Conservation (phyloP, 305 asterid genomes). For the Fraxinus nigra region DNA sequence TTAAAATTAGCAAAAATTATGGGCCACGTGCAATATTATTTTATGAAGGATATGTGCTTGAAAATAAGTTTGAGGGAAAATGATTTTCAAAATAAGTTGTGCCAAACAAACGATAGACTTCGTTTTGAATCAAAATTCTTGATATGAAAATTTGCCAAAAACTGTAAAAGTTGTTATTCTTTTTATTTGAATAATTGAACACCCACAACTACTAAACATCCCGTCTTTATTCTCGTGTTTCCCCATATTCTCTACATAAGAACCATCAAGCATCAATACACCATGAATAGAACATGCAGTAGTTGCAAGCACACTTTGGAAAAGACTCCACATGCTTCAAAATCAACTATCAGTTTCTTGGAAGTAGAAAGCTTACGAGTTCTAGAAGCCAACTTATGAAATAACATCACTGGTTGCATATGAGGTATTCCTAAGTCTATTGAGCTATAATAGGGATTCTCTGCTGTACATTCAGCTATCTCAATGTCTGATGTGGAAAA, state of each 20-base stretch:
- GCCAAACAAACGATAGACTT: background rate
- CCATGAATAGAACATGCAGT: background rate
- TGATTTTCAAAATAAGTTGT: background rate
- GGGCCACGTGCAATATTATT: background rate
- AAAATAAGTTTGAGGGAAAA: background rate
- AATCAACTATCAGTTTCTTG: conserved; percentile 1
- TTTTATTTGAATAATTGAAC: background rate
- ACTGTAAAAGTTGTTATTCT: background rate
- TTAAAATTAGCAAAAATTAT: background rate
- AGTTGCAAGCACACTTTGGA: background rate
- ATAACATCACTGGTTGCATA: background rate
- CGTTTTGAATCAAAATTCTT: background rate
- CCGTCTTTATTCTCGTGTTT: background rate
- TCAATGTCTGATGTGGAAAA: background rate
- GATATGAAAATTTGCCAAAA: background rate
- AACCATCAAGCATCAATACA: background rate
- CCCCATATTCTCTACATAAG: background rate
- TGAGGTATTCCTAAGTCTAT: background rate
- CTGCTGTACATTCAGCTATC: background rate
- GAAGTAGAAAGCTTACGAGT: background rate
- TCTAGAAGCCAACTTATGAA: background rate
- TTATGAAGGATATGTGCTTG: background rate
- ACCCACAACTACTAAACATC: background rate
- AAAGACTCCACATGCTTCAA: background rate
- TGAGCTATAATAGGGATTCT: conserved; percentile 13